Conservation (phyloP, 306 rosid genomes). For the Casuarina glauca region DNA sequence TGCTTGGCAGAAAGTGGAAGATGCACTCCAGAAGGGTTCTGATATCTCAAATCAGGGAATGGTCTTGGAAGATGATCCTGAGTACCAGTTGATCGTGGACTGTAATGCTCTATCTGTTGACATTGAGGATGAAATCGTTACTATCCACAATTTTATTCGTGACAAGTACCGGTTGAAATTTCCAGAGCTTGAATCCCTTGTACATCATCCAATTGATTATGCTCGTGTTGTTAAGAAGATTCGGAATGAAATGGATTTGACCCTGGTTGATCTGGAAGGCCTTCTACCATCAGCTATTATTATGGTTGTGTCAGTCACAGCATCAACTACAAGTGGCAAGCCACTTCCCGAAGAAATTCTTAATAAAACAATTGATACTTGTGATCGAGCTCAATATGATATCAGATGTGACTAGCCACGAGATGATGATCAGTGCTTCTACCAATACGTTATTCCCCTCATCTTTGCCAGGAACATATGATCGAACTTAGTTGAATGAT, state of each 20-base stretch:
- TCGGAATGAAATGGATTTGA: constrained; percentile 87
- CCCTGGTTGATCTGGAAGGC: constrained; percentile 96
- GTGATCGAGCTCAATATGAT: constrained; percentile 72
- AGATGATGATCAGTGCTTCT: not conserved
- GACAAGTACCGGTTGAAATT: constrained; percentile 90
- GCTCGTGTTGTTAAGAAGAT: constrained; percentile 97
- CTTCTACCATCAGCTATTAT: constrained; percentile 88
- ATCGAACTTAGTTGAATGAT: not conserved
- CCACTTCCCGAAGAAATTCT: constrained; percentile 93
- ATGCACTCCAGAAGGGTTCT: constrained; percentile 67
- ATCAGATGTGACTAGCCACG: too few relatives aligned
- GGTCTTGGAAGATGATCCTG: constrained; percentile 90
- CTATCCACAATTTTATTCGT: constrained; percentile 87
- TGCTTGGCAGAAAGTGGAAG: constrained; percentile 83
- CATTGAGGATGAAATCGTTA: constrained; percentile 88
- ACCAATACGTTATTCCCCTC: not conserved
- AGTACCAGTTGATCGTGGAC: constrained; percentile 89
- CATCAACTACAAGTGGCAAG: constrained; percentile 96
- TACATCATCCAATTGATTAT: constrained; percentile 94
- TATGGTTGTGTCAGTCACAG: constrained; percentile 97
- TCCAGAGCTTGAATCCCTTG: constrained; percentile 94
- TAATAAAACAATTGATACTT: constrained; percentile 73
- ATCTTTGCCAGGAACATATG: not conserved
- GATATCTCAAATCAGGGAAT: constrained; percentile 56
- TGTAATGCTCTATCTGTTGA: constrained; percentile 90